These are phyloP conservation scores for Rhodotorula kratochvilovae DNA, from an alignment of 768 basidiomycete genomes.

Conservation along the genomic window DNA sequence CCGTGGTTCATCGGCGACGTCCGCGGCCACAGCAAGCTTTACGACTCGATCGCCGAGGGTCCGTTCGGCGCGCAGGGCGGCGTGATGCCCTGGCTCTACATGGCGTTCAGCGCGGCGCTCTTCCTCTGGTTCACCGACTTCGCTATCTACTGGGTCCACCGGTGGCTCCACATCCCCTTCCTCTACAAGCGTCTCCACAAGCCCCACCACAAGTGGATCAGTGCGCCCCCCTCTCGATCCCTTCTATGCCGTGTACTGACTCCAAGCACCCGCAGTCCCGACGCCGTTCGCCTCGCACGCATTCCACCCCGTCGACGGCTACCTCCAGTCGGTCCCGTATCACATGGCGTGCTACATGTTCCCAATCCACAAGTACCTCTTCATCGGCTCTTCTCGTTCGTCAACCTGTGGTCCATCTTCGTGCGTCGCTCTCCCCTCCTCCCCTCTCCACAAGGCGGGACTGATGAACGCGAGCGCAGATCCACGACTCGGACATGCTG, in stretches of 20 bases:
- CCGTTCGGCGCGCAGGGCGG: constrained; percentile 42
- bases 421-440: constrained; percentile 51
- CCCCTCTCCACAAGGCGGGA: not conserved
- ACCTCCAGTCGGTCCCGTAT: constrained; percentile 87
- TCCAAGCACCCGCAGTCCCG: constrained; percentile 60
- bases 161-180: constrained; percentile 73
- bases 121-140: constrained; percentile 88
- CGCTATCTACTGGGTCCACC: constrained; percentile 94
- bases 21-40: constrained; percentile 72
- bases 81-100: constrained; percentile 39
- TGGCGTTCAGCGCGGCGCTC: constrained; percentile 37
- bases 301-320: constrained; percentile 95
- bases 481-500: constrained; percentile 99
- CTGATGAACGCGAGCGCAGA: constrained; percentile 53
- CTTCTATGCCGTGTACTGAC: not conserved
- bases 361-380: constrained; percentile 79
- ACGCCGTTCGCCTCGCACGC: constrained; percentile 97
- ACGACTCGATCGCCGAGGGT: constrained; percentile 70
- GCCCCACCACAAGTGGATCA: constrained; percentile 97
- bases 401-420: constrained; percentile 91
- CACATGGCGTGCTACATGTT: constrained; percentile 86
- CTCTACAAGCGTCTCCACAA: constrained; percentile 92
- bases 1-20: constrained; percentile 95
- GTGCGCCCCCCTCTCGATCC: constrained; percentile 54
- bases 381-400: constrained; percentile 82